Evolutionary conservation across 768 basidiomycete genomes (phyloP), one percentile per base, ranked within the genome.

Genomic region (Favolaschia claudopus): DNA sequence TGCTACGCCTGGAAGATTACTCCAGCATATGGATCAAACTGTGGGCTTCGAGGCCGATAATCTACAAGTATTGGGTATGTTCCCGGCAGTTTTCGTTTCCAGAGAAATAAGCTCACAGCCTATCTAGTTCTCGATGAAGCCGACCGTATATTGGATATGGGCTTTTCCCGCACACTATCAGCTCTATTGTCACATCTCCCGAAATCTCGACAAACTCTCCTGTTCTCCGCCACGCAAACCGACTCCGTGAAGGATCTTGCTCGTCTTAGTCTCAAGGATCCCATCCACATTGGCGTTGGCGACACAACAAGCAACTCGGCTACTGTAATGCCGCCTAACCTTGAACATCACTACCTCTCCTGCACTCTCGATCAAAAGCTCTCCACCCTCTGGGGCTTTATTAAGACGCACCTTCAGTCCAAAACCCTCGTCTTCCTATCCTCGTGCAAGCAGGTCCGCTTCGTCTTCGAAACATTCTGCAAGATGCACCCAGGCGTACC

Each of bases 21-120:
- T 99, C 40, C 97, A 99, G 67, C 97, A 99, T 72, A 92, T 99
- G 90, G 97, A 99, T 71, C 95, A 98, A 74, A 99, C 97, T 4
- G 85, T 95, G 51, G 96, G 96, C 1, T 97, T 99, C 62, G 95
- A 95, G 56, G 87, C 88, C 25, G 89, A 91, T 62, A 93, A 94
- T 69, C 77, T 99, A n/a, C 95, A 98, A 72, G 70, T 96, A 29
- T 84, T 99, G 19, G 90, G 95, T 93, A 64, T 58, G 91, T 78
- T 44, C 38, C 19, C 25, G 43, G 37, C 36, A 38, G 31, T 20
- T 48, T 28, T 43, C 39, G n/a, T 27, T 20, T 46, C 24, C 42
- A 7, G 15, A 22, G 38, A 17, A 47, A 27, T 12, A 19, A 49
- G 34, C 36, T 67, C 45, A 56, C 20, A 33, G 20, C 48, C 25